These are phyloP conservation scores for Phaeosphaeria sp. DNA, from an alignment of 2,329 filamentous ascomycete species.

Conservation along the genomic window DNA sequence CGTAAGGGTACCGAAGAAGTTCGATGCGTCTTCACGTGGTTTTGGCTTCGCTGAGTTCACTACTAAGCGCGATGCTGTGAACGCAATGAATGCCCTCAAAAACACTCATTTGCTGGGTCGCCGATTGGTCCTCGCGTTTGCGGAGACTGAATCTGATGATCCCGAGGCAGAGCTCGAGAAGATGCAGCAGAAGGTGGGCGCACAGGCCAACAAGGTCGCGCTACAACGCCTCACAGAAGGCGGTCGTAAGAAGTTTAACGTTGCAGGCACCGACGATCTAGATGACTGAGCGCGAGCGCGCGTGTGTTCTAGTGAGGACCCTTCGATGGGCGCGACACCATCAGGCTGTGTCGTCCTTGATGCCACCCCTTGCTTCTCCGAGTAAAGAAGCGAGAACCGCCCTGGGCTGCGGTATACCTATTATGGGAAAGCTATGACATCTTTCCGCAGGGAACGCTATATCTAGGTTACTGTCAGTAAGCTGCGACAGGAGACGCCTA, in stretches of 20 bases:
- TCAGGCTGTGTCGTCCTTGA: constrained; percentile 32
- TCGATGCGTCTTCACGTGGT: constrained; percentile 84
- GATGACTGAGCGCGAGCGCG: constrained; percentile 46
- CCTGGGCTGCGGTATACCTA: constrained; percentile 38
- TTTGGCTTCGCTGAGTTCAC: constrained; percentile 98
- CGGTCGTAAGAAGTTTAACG: constrained; percentile 87
- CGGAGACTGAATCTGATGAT: constrained; percentile 85
- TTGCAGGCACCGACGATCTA: constrained; percentile 71
- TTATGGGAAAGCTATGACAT: constrained; percentile 38
- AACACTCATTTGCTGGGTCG: constrained; percentile 94
- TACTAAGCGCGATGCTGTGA: constrained; percentile 85
- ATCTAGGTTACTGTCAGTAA: constrained; percentile 37
- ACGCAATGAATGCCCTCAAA: constrained; percentile 87
- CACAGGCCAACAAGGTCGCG: constrained; percentile 88
- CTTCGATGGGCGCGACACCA: constrained; percentile 37
- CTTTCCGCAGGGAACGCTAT: constrained; percentile 38
- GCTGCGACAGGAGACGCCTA: constrained; percentile 35
- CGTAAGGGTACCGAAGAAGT: constrained; percentile 93
- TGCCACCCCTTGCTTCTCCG: constrained; percentile 42
- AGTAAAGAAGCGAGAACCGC: constrained; percentile 40
- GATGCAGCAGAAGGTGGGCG: constrained; percentile 95
- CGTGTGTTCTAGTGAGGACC: constrained; percentile 38
- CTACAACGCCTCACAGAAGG: constrained; percentile 85
- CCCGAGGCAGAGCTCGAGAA: constrained; percentile 95
- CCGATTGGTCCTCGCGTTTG: constrained; percentile 88